Conservation (phyloP, 768 basidiomycete genomes). For the Pisolithus sp. region DNA sequence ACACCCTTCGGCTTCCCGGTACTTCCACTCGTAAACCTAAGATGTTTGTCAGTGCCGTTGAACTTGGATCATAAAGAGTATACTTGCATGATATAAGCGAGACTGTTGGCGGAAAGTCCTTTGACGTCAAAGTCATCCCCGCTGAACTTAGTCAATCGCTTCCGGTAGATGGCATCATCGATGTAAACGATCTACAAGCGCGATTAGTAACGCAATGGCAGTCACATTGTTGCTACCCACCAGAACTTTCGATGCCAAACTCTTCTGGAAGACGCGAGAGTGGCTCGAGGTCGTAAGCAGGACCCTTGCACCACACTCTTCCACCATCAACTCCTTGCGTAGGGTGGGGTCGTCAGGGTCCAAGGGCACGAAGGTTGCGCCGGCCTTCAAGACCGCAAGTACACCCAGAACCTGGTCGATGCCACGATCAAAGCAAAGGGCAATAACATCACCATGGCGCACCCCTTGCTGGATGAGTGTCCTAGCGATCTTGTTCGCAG, state of each 20-base stretch:
- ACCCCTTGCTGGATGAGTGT: constrained; percentile 22
- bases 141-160: constrained; percentile 10
- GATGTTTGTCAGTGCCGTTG: neutral
- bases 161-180: constrained; percentile 24
- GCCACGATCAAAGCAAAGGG: constrained; percentile 25
- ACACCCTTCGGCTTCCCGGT: constrained; percentile 20
- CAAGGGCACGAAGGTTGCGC: constrained; percentile 20
- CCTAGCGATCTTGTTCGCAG: constrained; percentile 28
- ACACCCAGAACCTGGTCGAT: constrained; percentile 23
- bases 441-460: constrained; percentile 17
- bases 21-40: constrained; percentile 16
- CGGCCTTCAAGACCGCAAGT: constrained; percentile 28
- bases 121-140: constrained; percentile 16
- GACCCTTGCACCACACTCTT: constrained; percentile 21
- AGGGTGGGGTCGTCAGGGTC: constrained; percentile 25
- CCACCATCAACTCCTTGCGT: constrained; percentile 23
- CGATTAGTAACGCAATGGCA: neutral
- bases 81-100: constrained; percentile 23
- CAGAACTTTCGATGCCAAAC: constrained; percentile 17
- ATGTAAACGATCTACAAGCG: constrained; percentile 19
- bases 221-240: constrained; percentile 3
- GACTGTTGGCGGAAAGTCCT: constrained; percentile 14
- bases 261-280: constrained; percentile 18
- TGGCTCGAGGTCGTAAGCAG: constrained; percentile 22
- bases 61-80: neutral